A percentile compares a stretch with the other conserved stretches of the same genome.
phyloP scores from a whole-genome alignment of 2,329 filamentous ascomycete species.

The Epichloe amarillans region DNA sequence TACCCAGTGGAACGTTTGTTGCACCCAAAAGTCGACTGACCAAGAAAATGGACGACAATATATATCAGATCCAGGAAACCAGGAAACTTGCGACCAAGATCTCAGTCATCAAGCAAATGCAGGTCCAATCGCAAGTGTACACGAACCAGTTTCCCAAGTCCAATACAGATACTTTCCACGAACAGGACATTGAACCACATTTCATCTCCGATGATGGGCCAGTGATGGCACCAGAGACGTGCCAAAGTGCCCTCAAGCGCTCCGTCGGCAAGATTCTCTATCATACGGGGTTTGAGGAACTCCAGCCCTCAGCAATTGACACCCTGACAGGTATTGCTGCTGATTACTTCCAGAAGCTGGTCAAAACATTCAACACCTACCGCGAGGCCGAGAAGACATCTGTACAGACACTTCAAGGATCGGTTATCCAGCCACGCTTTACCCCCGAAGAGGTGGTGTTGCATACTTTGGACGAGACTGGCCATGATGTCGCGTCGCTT shows the following conservation, averaged over 20 bases:
- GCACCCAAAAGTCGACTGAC: constrained; percentile 62
- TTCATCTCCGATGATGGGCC: constrained; percentile 82
- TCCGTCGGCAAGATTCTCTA: constrained; percentile 93
- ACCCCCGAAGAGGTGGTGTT: constrained; percentile 75
- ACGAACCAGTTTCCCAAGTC: constrained; percentile 98
- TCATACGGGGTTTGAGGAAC: constrained; percentile 91
- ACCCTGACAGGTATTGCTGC: constrained; percentile 77
- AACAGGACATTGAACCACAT: constrained; percentile 76
- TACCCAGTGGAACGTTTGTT: constrained; percentile 62
- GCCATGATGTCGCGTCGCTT: constrained; percentile 65
- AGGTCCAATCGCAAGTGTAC: constrained; percentile 93
- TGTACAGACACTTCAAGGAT: constrained; percentile 29
- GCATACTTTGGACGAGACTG: constrained; percentile 74
- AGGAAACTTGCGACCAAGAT: constrained; percentile 94
- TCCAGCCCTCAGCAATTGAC: constrained; percentile 88
- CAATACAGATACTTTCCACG: constrained; percentile 75
- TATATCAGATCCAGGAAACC: constrained; percentile 92
- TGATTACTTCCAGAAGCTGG: constrained; percentile 80
- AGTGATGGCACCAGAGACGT: constrained; percentile 72
- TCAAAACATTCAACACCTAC: constrained; percentile 68
- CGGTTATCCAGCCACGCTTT: constrained; percentile 49
- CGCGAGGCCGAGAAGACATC: constrained; percentile 69
- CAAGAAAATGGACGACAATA: constrained; percentile 76
- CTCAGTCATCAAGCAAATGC: constrained; percentile 98
- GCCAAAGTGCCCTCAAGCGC: constrained; percentile 72